Conservation (phyloP, 768 basidiomycete genomes). For the Mycena alexandri region DNA sequence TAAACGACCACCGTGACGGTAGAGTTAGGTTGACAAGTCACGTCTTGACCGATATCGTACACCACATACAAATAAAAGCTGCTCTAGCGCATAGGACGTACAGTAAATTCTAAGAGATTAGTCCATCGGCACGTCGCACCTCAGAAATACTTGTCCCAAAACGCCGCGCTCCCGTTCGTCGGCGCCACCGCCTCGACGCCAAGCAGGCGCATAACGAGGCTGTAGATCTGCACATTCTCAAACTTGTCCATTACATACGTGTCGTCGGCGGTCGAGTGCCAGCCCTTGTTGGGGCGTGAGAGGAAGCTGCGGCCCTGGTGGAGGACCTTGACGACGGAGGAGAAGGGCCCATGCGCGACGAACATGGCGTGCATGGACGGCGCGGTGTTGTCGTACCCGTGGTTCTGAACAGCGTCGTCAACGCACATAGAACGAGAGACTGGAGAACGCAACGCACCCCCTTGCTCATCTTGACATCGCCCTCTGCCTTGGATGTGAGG, state of each 20-base stretch:
- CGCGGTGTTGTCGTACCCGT: constrained; percentile 90
- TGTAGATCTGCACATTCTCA: constrained; percentile 88
- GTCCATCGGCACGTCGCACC: too few relatives aligned
- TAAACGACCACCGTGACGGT: too few relatives aligned
- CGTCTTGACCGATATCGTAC: too few relatives aligned
- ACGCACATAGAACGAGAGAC: background rate
- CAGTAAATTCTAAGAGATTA: too few relatives aligned
- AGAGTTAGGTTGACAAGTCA: too few relatives aligned
- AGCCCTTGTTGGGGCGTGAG: constrained; percentile 58
- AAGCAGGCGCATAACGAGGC: constrained; percentile 81
- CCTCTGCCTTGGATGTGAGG: constrained; percentile 74
- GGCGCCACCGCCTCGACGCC: constrained; percentile 68
- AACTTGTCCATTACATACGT: constrained; percentile 87
- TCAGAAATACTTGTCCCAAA: constrained; percentile 86
- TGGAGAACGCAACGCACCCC: constrained; percentile 61
- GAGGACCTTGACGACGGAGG: constrained; percentile 71
- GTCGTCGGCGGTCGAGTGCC: constrained; percentile 76
- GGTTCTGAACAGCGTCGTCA: constrained; percentile 63
- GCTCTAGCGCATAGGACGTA: too few relatives aligned
- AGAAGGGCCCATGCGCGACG: constrained; percentile 93
- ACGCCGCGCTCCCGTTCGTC: constrained; percentile 84
- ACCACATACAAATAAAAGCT: too few relatives aligned
- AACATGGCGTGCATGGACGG: constrained; percentile 90
- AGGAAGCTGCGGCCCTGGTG: constrained; percentile 51
- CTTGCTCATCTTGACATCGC: constrained; percentile 73